phyloP scores from a whole-genome alignment of 768 basidiomycete species.

The Auriscalpium microsporum region DNA sequence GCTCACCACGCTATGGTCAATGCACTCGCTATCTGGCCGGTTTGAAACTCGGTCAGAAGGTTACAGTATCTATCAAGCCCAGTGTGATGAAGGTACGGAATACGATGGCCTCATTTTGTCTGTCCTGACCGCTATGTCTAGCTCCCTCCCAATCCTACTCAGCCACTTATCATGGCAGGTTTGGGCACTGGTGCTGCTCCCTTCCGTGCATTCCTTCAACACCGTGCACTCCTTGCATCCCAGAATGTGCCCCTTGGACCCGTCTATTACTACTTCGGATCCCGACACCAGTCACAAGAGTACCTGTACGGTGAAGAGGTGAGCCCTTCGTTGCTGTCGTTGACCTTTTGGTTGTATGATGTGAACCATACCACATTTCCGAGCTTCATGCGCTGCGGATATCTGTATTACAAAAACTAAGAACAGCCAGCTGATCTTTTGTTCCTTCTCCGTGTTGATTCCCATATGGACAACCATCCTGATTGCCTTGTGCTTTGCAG shows the following conservation, averaged over 20 bases:
- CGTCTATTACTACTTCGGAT: conserved; percentile 97
- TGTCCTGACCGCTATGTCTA: conserved; percentile 23
- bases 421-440: conserved; percentile 14
- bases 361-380: conserved; percentile 11
- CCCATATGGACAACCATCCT: neutral
- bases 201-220: conserved; percentile 98
- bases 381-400: conserved; percentile 12
- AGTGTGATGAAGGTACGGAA: conserved; percentile 91
- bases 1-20: conserved; percentile 77
- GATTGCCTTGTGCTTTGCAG: conserved; percentile 7
- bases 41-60: conserved; percentile 79
- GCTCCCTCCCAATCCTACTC: conserved; percentile 76
- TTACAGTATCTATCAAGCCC: conserved; percentile 96
- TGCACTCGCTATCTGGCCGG: conserved; percentile 91
- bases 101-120: neutral
- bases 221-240: conserved; percentile 74
- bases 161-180: conserved; percentile 97
- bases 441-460: neutral
- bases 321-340: neutral
- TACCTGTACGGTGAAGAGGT: conserved; percentile 90
- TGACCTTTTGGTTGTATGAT: conserved; percentile 2
- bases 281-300: conserved; percentile 89
- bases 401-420: conserved; percentile 9
- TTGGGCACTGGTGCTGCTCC: conserved; percentile 97
- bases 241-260: conserved; percentile 82